Conservation (phyloP, 2,329 filamentous ascomycete species). For the Aspergillus nomiae region DNA sequence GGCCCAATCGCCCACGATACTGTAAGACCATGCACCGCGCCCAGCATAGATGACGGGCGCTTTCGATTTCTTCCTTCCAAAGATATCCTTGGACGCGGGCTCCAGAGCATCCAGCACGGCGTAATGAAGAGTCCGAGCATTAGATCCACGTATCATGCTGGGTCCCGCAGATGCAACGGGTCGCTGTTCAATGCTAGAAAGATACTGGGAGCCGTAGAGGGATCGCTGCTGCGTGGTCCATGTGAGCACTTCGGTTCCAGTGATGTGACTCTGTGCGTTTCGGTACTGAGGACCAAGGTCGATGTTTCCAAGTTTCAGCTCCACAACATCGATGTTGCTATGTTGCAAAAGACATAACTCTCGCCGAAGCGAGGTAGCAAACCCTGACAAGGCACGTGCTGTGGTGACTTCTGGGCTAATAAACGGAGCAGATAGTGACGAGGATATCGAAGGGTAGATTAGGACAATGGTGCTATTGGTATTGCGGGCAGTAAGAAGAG, state of each 20-base stretch:
- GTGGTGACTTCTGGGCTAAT: conserved; percentile 79
- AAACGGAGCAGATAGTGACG: conserved; percentile 46
- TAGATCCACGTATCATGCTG: conserved; percentile 61
- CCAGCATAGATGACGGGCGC: conserved; percentile 73
- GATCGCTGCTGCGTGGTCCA: conserved; percentile 62
- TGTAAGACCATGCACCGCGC: conserved; percentile 80
- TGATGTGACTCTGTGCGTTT: conserved; percentile 43
- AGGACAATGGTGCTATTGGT: conserved; percentile 51
- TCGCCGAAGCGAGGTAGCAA: conserved; percentile 75
- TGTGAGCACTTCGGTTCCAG: conserved; percentile 57
- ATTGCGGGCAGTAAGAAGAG: conserved; percentile 66
- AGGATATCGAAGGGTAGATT: conserved; percentile 49
- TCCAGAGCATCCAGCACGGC: conserved; percentile 89
- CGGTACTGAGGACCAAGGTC: conserved; percentile 70
- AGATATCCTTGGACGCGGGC: conserved; percentile 40
- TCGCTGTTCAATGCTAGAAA: conserved; percentile 47
- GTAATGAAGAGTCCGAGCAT: conserved; percentile 77
- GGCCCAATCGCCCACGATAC: conserved; percentile 78
- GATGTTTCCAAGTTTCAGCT: conserved; percentile 89
- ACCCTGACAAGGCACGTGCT: conserved; percentile 83
- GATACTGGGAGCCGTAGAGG: conserved; percentile 46
- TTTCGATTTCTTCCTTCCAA: conserved; percentile 40
- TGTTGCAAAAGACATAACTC: conserved; percentile 72
- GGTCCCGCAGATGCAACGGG: conserved; percentile 42
- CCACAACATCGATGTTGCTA: conserved; percentile 70